These are phyloP conservation scores for Globisporangium barbulae DNA, from an alignment of 352 stramenopile species.

Conservation along the genomic window DNA sequence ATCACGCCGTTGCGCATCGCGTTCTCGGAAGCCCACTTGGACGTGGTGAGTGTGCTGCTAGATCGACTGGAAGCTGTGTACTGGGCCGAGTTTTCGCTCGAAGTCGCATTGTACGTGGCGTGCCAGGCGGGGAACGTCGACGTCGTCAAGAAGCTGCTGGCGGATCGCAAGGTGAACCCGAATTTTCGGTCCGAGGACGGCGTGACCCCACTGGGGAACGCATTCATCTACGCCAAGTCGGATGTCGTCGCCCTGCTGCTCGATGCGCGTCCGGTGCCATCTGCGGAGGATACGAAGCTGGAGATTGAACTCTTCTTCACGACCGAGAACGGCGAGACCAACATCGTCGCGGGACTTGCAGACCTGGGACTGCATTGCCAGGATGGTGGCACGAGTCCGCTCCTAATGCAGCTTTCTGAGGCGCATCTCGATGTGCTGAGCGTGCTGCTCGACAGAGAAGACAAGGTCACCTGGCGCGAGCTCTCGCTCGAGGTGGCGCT, in stretches of 20 bases:
- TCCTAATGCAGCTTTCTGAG: conserved; percentile 2
- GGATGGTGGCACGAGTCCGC: neutral
- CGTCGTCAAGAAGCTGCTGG: neutral
- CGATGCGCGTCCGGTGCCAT: neutral
- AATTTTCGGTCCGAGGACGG: conserved; percentile 5
- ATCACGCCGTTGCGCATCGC: neutral
- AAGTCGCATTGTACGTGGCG: conserved; percentile 11
- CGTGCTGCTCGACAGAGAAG: conserved; percentile 10
- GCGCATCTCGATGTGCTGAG: conserved; percentile 6
- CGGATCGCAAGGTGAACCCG: neutral
- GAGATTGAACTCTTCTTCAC: conserved; percentile 15
- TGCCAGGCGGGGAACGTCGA: conserved; percentile 7
- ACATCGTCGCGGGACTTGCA: neutral
- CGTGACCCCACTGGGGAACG: conserved; percentile 6
- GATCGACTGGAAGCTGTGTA: conserved; percentile 1
- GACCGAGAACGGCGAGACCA: neutral
- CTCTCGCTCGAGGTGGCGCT: conserved; percentile 9
- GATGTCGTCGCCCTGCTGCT: conserved; percentile 12
- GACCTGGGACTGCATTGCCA: neutral
- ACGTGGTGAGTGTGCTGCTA: conserved; percentile 7
- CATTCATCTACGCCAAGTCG: conserved; percentile 4
- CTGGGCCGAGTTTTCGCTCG: conserved; percentile 5
- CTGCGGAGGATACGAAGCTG: neutral
- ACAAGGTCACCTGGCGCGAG: conserved; percentile 1
- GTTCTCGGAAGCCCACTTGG: conserved; percentile 9